phyloP scores from a whole-genome alignment of 1,284 basidiomycete species.

The Ganoderma lingzhi region DNA sequence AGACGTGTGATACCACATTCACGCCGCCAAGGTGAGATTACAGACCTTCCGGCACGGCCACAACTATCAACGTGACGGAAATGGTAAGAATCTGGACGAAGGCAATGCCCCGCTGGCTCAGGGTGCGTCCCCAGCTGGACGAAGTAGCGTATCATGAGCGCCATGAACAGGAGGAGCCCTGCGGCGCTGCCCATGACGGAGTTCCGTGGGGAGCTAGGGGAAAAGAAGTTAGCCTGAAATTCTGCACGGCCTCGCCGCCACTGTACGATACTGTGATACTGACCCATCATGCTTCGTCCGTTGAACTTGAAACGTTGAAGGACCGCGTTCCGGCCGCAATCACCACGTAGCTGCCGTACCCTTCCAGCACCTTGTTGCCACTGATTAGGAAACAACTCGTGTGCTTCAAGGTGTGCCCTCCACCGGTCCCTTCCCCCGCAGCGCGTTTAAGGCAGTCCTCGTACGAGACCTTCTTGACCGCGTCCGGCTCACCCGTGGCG shows the following conservation, averaged over 20 bases:
- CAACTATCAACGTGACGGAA: conserved; percentile 93
- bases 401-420: conserved; percentile 55
- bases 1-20: conserved; percentile 15
- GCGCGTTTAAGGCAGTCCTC: conserved; percentile 66
- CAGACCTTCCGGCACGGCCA: conserved; percentile 94
- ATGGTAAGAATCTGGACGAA: conserved; percentile 97
- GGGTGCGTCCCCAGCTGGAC: conserved; percentile 75
- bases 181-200: conserved; percentile 85
- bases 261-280: conserved; percentile 39
- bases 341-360: conserved; percentile 92
- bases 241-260: background rate
- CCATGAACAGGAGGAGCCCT: conserved; percentile 84
- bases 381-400: conserved; percentile 94
- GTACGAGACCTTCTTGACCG: conserved; percentile 90
- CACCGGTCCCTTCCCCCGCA: conserved; percentile 37
- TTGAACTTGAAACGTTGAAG: too few species aligned
- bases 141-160: conserved; percentile 95
- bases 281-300: conserved; percentile 96
- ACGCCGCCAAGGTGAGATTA: conserved; percentile 25
- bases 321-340: conserved; percentile 92
- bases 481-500: conserved; percentile 96
- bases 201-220: conserved; percentile 78
- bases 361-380: conserved; percentile 95
- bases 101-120: conserved; percentile 87
- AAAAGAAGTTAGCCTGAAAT: background rate